Evolutionary conservation across 805 yeast species (phyloP), one percentile per base, ranked within the genome.

Genomic region (Candida xiaguanensis): DNA sequence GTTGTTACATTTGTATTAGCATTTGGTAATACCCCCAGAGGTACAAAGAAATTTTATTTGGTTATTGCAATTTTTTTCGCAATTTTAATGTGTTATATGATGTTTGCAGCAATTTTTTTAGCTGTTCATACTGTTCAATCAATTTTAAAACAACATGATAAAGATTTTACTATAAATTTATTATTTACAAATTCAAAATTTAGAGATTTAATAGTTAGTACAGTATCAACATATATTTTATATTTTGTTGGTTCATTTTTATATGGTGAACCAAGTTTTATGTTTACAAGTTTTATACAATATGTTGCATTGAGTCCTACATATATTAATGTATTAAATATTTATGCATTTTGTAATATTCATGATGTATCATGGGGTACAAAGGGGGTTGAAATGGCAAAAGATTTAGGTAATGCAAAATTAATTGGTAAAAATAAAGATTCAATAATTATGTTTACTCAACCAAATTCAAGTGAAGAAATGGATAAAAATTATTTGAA

Each of bases 361-460:
- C 96, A 91, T 60, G 99, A 91, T 67, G 81, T 91, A 34, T 85
- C 96, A 5, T 91, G 98, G 98, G 98, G 98, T 58, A 91, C 96
- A 3, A 87, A 90, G 59, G 96, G 95, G 34, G 87, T 82, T 36
- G 79, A 78, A 8, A 51, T 50, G 36, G 78, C 69, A 55, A 77
- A 69, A 63, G 95, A 76, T 59, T 71, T 93, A 51, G 98, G 97
- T 44, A 80, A 82, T 32, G 96, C 95, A 17, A 85, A 82, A 52
- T 57, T 86, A 3, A 72, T 60, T 2, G 60, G 60, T 13, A 35
- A 42, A 17, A 63, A 64, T 38, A 62, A 59, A 39, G 67, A 64
- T 40, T 65, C 65, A 39, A 53, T 69, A 50, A 65, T 69, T 32
- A 64, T 64, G 60, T 58, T 65, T 31, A 5, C 30, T 4, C 15